Conservation (phyloP, 805 yeast species). For the Nakazawaea pomicola region DNA sequence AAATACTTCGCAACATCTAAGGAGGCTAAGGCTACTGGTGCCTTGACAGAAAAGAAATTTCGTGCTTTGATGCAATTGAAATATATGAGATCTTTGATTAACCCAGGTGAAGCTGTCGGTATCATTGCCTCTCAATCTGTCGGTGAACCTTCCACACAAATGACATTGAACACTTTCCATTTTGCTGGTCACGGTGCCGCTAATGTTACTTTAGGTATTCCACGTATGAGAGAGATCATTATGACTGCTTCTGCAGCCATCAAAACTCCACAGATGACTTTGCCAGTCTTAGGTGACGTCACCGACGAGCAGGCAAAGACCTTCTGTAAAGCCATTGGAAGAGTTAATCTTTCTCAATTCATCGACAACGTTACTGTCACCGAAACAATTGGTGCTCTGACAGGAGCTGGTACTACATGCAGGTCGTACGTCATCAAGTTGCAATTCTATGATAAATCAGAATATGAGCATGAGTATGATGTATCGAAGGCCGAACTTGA, state of each 20-base stretch:
- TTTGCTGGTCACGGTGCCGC: conserved; percentile 99
- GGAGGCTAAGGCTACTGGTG: conserved; percentile 39
- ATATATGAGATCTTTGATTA: conserved; percentile 90
- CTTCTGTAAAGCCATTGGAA: conserved; percentile 86
- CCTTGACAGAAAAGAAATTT: conserved; percentile 74
- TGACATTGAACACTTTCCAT: conserved; percentile 96
- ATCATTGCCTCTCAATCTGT: conserved; percentile 96
- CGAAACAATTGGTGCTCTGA: conserved; percentile 67
- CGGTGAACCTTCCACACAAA: conserved; percentile 99
- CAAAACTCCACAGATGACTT: conserved; percentile 98
- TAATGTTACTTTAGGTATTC: conserved; percentile 97
- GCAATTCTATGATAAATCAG: conserved; percentile 68
- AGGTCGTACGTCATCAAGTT: conserved; percentile 75
- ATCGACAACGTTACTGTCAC: conserved; percentile 80
- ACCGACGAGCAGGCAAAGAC: conserved; percentile 84
- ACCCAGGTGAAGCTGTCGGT: conserved; percentile 98
- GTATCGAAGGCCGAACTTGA: conserved; percentile 77
- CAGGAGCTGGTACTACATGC: conserved; percentile 39
- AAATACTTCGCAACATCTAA: conserved; percentile 50
- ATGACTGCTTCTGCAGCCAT: conserved; percentile 97
- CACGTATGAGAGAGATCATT: conserved; percentile 99
- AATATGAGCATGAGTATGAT: conserved; percentile 86
- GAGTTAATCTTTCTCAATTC: conserved; percentile 81
- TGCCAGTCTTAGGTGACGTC: conserved; percentile 79
- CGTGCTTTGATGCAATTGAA: conserved; percentile 96